Evolutionary conservation across 805 yeast genomes (phyloP).

Genomic region (Saccharomycopsis sp.): DNA sequence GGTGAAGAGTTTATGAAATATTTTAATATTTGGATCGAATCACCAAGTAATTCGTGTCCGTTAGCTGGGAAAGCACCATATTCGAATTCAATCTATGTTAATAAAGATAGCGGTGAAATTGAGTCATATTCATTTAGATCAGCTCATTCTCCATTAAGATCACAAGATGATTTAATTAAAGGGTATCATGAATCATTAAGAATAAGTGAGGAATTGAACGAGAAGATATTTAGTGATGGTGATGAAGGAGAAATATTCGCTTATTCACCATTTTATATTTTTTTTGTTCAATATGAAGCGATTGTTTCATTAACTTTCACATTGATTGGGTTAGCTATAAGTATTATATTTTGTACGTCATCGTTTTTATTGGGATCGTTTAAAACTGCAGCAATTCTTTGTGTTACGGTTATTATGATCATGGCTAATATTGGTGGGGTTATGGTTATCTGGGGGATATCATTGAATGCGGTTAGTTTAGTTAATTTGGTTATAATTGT

Average conservation of each 20-base stretch:
- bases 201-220: slow-evolving; percentile 50
- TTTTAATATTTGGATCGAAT: slow-evolving; percentile 73
- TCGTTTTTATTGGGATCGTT: slow-evolving; percentile 60
- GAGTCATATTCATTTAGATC: slow-evolving; percentile 68
- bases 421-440: slow-evolving; percentile 71
- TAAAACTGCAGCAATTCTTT: slow-evolving; percentile 49
- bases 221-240: slow-evolving; percentile 24
- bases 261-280: slow-evolving; percentile 87
- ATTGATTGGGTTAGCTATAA: slow-evolving; percentile 46
- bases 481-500: slow-evolving; percentile 89
- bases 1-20: slow-evolving; percentile 60
- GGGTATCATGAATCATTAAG: slow-evolving; percentile 72
- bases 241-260: slow-evolving; percentile 58
- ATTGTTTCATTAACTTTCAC: slow-evolving; percentile 53
- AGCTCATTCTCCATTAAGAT: slow-evolving; percentile 68
- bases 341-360: slow-evolving; percentile 46
- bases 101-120: slow-evolving; percentile 34
- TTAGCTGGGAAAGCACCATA: slow-evolving; percentile 95
- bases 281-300: slow-evolving; percentile 79
- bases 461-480: slow-evolving; percentile 81
- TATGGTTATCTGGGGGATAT: slow-evolving; percentile 66
- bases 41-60: slow-evolving; percentile 88
- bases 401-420: slow-evolving; percentile 54
- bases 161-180: slow-evolving; percentile 76
- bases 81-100: slow-evolving; percentile 46